Percentiles rank a stretch among this genome's conserved stretches.
phyloP scores from a whole-genome alignment of 2,329 filamentous ascomycete species.

The Aspergillus sp. region DNA sequence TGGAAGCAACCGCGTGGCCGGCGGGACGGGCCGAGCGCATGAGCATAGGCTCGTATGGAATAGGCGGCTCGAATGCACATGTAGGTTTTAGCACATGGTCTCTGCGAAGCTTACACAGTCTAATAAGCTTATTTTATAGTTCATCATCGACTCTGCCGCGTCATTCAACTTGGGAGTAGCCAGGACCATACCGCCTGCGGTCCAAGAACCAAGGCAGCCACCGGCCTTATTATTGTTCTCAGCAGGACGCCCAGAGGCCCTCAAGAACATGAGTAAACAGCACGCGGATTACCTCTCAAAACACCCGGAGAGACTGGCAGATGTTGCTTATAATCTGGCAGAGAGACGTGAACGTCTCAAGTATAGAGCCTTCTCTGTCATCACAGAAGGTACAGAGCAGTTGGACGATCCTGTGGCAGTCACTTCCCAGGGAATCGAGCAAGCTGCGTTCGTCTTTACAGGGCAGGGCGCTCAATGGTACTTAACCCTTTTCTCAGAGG shows the following conservation, averaged over 20 bases:
- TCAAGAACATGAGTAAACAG: too few species aligned
- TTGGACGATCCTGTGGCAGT: neutral
- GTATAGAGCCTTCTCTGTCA: constrained; percentile 1
- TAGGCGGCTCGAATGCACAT: constrained; percentile 16
- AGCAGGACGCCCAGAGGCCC: neutral
- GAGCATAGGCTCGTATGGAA: constrained; percentile 29
- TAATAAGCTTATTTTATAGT: neutral
- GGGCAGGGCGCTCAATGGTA: constrained; percentile 9
- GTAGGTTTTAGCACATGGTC: neutral
- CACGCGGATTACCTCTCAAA: neutral
- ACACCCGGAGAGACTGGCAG: neutral
- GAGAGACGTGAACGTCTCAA: neutral
- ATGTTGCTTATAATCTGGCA: constrained; percentile 9
- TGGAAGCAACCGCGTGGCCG: constrained; percentile 17
- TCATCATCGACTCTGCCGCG: neutral
- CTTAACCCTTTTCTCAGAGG: too few species aligned
- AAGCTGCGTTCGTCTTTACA: constrained; percentile 24
- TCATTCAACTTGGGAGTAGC: too few species aligned
- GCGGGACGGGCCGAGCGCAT: constrained; percentile 12
- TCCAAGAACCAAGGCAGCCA: too few species aligned
- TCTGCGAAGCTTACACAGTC: too few species aligned
- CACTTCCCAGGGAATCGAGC: neutral
- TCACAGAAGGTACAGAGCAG: too few species aligned
- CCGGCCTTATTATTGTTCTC: too few species aligned
- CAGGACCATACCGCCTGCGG: too few species aligned